Base-by-base conservation (phyloP, 176 grass and related monocot genomes). In the Dendrocalamus sinicus region DNA sequence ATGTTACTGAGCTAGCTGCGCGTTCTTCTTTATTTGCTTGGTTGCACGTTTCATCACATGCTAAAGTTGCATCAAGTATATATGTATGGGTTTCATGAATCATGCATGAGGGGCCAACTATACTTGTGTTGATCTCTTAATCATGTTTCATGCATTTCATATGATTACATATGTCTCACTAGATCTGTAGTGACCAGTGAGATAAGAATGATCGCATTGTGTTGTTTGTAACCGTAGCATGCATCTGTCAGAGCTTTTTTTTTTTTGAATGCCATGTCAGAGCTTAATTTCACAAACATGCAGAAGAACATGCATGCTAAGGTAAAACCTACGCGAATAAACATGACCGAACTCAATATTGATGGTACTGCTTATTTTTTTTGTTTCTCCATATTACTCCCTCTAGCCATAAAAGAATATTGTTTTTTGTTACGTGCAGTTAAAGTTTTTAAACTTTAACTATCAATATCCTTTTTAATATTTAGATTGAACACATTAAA, bases 11-110 rank as follows among this genome's bases (percentile, higher is more conserved):
- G 66, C 14, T 59, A 41, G 20, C 32, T 20, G 7, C 13, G 19
- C 39, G 63, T 37, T 82, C 35, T 76, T 67, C 48, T 83, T 82
- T 86, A 66, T 65, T 65, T 26, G 15, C 8, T 39, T 83, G 22
- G 53, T 52, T 52, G 12, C 20, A 39, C 87, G 84, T 91, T 91
- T 20, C 41, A 79, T 75, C 89, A 87, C 85, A 75, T 91, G 85
- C 76, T 84, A 84, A 91, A 91, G 80, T 60, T 84, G 51, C 46
- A 79, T 26, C 17, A 65, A 47, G 53, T 32, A 47, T 54, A 14
- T 67, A 11, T 24, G 5, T 47, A 44, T 62, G 76, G 62, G 75
- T 80, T 80, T 80, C 62, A 69, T 75, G 81, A 73, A 75, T 84
- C 75, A 69, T 76, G 85, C 28, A 30, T 30, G 1, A 73, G 76